Evolutionary conservation across 2,329 filamentous ascomycete species (phyloP).

Genomic region (Aspergillus viridinutans): DNA sequence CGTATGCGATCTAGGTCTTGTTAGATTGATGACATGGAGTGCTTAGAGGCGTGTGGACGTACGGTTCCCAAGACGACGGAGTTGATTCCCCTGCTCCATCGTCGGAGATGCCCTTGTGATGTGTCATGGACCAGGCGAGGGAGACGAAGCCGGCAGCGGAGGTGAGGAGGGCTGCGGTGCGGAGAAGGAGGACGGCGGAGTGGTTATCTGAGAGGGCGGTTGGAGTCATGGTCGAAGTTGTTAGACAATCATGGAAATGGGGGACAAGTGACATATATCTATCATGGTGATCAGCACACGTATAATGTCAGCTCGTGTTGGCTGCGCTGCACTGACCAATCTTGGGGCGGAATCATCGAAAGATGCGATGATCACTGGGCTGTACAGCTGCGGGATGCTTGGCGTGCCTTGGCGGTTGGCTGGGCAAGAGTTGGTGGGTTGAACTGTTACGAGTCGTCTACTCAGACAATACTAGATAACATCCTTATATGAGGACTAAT

Average conservation of each 20-base stretch:
- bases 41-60: not conserved
- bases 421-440: not conserved
- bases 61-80: not conserved
- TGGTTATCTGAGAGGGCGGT: not conserved
- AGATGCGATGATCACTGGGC: not conserved
- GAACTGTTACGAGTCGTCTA: not conserved
- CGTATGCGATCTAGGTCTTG: not conserved
- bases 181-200: not conserved
- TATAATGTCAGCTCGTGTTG: too few species aligned
- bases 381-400: not conserved
- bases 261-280: too few species aligned
- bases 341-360: not conserved
- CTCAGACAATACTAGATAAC: not conserved
- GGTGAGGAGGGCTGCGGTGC: not conserved
- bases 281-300: too few species aligned
- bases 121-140: not conserved
- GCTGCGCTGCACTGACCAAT: not conserved
- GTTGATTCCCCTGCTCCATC: not conserved
- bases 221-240: not conserved
- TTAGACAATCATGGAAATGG: too few species aligned
- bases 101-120: not conserved
- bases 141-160: not conserved
- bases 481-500: not conserved
- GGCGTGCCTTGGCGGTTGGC: not conserved
- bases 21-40: not conserved